Conservation (phyloP, 306 rosid species). For the Sicyos edulis region DNA sequence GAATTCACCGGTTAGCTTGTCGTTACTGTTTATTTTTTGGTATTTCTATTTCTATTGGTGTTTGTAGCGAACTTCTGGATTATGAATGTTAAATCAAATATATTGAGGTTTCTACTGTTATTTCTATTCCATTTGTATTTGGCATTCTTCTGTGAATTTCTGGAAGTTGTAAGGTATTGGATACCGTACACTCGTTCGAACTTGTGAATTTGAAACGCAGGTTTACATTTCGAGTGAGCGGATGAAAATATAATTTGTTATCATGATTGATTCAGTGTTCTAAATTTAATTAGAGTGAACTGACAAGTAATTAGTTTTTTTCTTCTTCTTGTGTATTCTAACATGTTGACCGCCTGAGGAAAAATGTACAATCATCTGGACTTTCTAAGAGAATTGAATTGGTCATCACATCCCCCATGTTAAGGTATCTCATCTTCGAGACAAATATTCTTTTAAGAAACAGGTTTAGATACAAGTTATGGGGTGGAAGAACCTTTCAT, state of each 20-base stretch:
- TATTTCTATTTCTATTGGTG: too few relatives aligned
- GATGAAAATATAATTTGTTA: neutral
- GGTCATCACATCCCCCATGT: slow-evolving; percentile 73
- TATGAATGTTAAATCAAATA: too few relatives aligned
- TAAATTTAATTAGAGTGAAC: neutral
- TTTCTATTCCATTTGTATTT: too few relatives aligned
- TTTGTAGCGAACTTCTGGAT: too few relatives aligned
- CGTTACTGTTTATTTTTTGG: too few relatives aligned
- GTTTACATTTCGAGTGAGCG: neutral
- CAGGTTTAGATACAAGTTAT: neutral
- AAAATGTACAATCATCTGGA: slow-evolving; percentile 64
- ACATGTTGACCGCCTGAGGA: slow-evolving; percentile 73
- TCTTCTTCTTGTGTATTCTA: slow-evolving; percentile 16
- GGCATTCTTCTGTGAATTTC: too few relatives aligned
- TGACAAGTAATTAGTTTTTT: neutral
- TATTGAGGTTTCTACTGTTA: too few relatives aligned
- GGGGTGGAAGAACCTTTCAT: neutral
- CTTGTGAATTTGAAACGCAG: too few relatives aligned
- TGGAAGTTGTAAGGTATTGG: too few relatives aligned
- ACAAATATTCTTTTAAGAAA: neutral
- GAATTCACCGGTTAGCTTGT: too few relatives aligned
- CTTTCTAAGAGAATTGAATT: slow-evolving; percentile 62
- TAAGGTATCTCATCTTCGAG: slow-evolving; percentile 43
- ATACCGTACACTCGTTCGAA: too few relatives aligned
- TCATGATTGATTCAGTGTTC: neutral